A percentile compares a stretch with the other conserved stretches of the same genome.
Evolutionary conservation across 371 early-diverging fungal species (phyloP).

Genomic region (Mucor velutinosus): DNA sequence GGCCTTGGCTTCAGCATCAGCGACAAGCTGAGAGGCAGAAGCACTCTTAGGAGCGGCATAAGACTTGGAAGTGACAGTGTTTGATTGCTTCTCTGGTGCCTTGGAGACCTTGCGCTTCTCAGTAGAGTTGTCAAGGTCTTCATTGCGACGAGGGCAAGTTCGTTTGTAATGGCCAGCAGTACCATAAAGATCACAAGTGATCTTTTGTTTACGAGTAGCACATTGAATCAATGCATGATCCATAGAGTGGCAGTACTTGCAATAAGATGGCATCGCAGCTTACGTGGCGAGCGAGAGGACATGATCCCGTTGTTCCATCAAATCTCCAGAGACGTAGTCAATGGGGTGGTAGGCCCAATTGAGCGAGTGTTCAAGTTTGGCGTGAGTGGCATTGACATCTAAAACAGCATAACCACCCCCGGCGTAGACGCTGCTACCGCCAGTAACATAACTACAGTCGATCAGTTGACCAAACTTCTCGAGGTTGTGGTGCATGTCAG

Average conservation of each 20-base stretch:
- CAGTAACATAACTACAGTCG: constrained; percentile 1
- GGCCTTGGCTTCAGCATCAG: no score
- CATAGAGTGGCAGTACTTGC: constrained; percentile 3
- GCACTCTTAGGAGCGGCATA: no score
- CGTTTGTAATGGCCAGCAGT: not conserved
- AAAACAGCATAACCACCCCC: constrained; percentile 9
- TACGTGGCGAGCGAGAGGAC: not conserved
- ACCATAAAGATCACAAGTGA: not conserved
- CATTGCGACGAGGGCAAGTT: not conserved
- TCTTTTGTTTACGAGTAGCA: not conserved
- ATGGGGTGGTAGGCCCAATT: constrained; percentile 32
- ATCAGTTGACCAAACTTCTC: not conserved
- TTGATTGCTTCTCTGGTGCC: not conserved
- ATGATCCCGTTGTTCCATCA: not conserved
- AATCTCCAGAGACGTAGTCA: not conserved
- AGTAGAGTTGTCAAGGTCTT: not conserved
- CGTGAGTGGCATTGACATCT: constrained; percentile 38
- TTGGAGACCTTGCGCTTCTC: not conserved
- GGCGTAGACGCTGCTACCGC: not conserved
- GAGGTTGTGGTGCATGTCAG: not conserved
- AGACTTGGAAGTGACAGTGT: not conserved
- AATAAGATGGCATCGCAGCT: constrained; percentile 6
- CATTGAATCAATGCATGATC: constrained; percentile 4
- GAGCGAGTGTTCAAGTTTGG: constrained; percentile 56
- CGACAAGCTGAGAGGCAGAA: no score